Percentiles rank a stretch among this genome's conserved stretches.
Evolutionary conservation across 2,329 filamentous ascomycete genomes (phyloP).

Genomic region (Drechmeria coniospora): DNA sequence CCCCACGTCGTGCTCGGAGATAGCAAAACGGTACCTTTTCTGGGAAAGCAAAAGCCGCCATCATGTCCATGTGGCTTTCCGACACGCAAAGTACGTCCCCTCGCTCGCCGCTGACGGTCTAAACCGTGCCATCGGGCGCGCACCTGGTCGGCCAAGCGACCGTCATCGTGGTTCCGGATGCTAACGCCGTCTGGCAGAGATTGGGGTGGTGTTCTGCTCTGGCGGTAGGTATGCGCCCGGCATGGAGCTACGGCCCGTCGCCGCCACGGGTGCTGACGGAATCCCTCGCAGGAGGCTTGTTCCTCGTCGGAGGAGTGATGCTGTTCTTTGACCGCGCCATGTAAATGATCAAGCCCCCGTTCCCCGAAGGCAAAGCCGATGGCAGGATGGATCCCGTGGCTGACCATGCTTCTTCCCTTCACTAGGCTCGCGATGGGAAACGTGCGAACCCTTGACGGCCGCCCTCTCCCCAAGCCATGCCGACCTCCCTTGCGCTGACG

Average conservation of each 20-base stretch:
- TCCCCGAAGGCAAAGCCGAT: slow-evolving; percentile 4
- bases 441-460: slow-evolving; percentile 36
- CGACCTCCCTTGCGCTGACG: too few species aligned
- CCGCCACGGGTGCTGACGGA: slow-evolving; percentile 1
- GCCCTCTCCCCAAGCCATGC: slow-evolving; percentile 3
- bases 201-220: slow-evolving; percentile 94
- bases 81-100: slow-evolving; percentile 73
- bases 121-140: background rate
- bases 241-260: slow-evolving; percentile 8
- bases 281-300: slow-evolving; percentile 61
- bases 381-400: too few species aligned
- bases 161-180: slow-evolving; percentile 1
- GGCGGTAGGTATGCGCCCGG: slow-evolving; percentile 54
- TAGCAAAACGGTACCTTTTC: background rate
- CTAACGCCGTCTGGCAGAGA: slow-evolving; percentile 46
- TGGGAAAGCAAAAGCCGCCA: slow-evolving; percentile 3
- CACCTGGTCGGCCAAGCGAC: background rate
- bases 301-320: slow-evolving; percentile 84
- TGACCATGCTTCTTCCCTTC: too few species aligned
- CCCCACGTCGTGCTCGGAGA: background rate
- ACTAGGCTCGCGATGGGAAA: slow-evolving; percentile 92
- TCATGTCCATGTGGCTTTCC: slow-evolving; percentile 79
- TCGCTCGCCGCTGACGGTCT: background rate
- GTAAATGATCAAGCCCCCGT: slow-evolving; percentile 32
- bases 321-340: slow-evolving; percentile 97